Evolutionary conservation across 768 basidiomycete species (phyloP).

Genomic region (Leccinum imitatum): DNA sequence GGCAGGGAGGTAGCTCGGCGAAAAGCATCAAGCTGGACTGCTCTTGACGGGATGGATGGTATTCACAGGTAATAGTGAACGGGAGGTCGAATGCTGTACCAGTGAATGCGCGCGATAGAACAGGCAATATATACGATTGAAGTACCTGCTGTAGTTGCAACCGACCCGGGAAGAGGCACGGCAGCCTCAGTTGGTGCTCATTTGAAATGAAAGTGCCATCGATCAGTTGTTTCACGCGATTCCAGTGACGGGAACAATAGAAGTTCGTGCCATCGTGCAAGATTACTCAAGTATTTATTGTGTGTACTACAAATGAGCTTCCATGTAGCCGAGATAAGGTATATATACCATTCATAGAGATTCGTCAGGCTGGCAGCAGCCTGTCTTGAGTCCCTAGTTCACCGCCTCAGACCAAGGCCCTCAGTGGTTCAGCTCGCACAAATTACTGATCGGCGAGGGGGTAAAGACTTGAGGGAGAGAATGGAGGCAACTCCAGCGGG

Average conservation of each 20-base stretch:
- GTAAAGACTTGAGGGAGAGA: not conserved
- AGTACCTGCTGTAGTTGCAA: not conserved
- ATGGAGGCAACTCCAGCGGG: not conserved
- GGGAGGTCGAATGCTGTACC: conserved; percentile 2
- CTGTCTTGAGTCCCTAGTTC: not conserved
- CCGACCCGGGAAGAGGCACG: not conserved
- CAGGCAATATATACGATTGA: not conserved
- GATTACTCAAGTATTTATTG: not conserved
- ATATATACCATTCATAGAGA: not conserved
- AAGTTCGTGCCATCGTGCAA: not conserved
- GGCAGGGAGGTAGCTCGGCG: conserved; percentile 19
- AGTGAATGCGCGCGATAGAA: not conserved
- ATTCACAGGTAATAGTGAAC: not conserved
- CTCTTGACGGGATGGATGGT: conserved; percentile 14
- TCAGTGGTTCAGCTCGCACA: not conserved
- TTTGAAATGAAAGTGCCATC: not conserved
- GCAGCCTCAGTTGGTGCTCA: not conserved
- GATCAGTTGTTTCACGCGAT: not conserved
- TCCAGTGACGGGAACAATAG: conserved; percentile 11
- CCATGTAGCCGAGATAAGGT: conserved; percentile 11
- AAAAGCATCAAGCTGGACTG: conserved; percentile 19
- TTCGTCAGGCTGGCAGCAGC: not conserved
- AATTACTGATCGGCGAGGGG: not conserved
- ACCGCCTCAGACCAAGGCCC: not conserved
- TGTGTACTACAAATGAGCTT: not conserved